A percentile compares a stretch with the other conserved stretches of the same genome.
Evolutionary conservation across 768 basidiomycete species (phyloP).

Genomic region (Dioszegia crocea): DNA sequence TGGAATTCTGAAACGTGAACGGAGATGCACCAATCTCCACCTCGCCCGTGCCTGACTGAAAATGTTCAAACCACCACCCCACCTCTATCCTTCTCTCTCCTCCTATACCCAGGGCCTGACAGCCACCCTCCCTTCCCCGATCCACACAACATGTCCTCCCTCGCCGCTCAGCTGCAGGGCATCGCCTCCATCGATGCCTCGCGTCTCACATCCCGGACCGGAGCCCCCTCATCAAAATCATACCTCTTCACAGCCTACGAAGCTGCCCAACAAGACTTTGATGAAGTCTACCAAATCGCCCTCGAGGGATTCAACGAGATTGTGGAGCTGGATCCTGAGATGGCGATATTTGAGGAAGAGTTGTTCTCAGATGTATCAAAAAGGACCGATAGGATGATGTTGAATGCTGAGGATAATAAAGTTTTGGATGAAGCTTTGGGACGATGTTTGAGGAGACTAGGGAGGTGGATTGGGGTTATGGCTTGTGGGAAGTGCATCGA

Average conservation of each 20-base stretch:
- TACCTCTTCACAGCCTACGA: slow-evolving; percentile 83
- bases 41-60: background rate
- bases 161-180: slow-evolving; percentile 75
- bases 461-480: slow-evolving; percentile 73
- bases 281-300: slow-evolving; percentile 75
- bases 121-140: background rate
- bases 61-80: background rate
- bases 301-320: slow-evolving; percentile 74
- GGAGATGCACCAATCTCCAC: slow-evolving; percentile 8
- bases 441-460: slow-evolving; percentile 65
- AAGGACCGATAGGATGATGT: slow-evolving; percentile 70
- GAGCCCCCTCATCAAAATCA: slow-evolving; percentile 61
- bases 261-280: slow-evolving; percentile 79
- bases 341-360: slow-evolving; percentile 62
- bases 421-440: slow-evolving; percentile 63
- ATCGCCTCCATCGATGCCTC: slow-evolving; percentile 72
- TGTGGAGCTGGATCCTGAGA: slow-evolving; percentile 58
- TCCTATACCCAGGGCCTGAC: background rate
- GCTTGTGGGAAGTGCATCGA: slow-evolving; percentile 81
- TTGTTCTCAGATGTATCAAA: slow-evolving; percentile 79
- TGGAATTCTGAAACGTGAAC: background rate
- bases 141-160: slow-evolving; percentile 51
- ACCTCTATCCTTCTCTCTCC: background rate
- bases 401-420: slow-evolving; percentile 60
- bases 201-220: slow-evolving; percentile 60